These are phyloP conservation scores for Fomitiporia mediterranea DNA, from an alignment of 1,284 basidiomycete species.

Conservation along the genomic window DNA sequence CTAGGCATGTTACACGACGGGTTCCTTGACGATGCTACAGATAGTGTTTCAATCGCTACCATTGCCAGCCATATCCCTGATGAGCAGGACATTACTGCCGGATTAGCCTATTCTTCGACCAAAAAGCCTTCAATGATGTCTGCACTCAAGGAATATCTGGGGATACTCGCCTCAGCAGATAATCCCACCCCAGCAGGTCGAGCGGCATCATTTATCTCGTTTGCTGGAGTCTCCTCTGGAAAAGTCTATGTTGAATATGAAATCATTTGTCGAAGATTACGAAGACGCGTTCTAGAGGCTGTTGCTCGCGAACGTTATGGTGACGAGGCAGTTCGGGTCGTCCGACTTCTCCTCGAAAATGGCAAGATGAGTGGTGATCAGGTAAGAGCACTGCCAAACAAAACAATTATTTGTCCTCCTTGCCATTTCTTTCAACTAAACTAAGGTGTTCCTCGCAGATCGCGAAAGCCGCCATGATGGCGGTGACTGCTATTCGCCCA, in stretches of 20 bases:
- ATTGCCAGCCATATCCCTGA: constrained; percentile 60
- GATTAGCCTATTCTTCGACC: constrained; percentile 47
- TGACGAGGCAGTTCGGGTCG: constrained; percentile 78
- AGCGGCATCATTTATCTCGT: constrained; percentile 63
- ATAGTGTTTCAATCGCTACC: constrained; percentile 56
- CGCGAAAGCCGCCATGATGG: constrained; percentile 89
- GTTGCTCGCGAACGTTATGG: constrained; percentile 84
- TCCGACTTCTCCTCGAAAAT: constrained; percentile 78
- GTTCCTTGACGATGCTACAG: constrained; percentile 33
- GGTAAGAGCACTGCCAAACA: constrained; percentile 40
- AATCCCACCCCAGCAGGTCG: constrained; percentile 71
- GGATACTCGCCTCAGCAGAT: constrained; percentile 71
- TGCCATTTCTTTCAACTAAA: neutral
- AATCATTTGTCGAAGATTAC: constrained; percentile 66
- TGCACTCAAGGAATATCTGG: constrained; percentile 71
- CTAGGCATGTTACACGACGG: too few relatives aligned
- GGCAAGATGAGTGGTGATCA: constrained; percentile 98
- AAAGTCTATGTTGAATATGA: constrained; percentile 83
- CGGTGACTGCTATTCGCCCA: constrained; percentile 81
- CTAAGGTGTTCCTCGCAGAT: too few relatives aligned
- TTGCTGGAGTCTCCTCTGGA: constrained; percentile 45
- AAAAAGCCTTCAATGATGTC: constrained; percentile 56
- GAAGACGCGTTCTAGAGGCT: constrained; percentile 72
- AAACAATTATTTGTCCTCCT: neutral
- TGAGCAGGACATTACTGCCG: constrained; percentile 49